Percentiles rank a stretch among this genome's conserved stretches.
Evolutionary conservation across 441 rosid genomes (phyloP).

Genomic region (Eruca vesicaria): DNA sequence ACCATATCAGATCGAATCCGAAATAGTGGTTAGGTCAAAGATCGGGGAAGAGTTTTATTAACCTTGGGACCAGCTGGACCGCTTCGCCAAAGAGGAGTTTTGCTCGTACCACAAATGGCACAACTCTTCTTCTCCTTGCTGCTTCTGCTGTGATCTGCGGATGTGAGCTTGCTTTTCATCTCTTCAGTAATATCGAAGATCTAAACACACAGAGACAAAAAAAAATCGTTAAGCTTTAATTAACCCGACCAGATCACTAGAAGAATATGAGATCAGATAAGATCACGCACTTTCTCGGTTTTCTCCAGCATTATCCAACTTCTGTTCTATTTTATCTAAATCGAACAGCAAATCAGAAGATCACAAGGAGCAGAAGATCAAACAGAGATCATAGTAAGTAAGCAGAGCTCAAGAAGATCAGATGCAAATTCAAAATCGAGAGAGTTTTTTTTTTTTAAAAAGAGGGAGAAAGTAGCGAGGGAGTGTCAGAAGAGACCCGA

Average conservation of each 20-base stretch:
- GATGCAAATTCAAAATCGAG: no score
- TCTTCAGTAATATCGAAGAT: neutral
- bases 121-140: slow-evolving; percentile 64
- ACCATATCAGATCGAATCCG: no score
- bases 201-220: neutral
- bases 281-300: slow-evolving; percentile 26
- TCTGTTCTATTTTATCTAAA: neutral
- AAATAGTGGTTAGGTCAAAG: no score
- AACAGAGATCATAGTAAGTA: no score
- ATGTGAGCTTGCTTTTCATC: slow-evolving; percentile 14
- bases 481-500: slow-evolving; percentile 28
- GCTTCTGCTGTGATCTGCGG: slow-evolving; percentile 24
- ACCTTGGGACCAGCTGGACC: slow-evolving; percentile 99
- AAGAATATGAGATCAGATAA: neutral
- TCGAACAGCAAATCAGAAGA: neutral
- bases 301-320: neutral
- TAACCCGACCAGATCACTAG: neutral
- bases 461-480: slow-evolving; percentile 12
- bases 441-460: no score
- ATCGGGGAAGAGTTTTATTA: no score
- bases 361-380: no score
- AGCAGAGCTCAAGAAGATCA: no score
- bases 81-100: slow-evolving; percentile 94
- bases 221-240: neutral
- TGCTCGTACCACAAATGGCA: slow-evolving; percentile 83